Conservation (phyloP, 768 basidiomycete genomes). For the Mycena rebaudengoi region DNA sequence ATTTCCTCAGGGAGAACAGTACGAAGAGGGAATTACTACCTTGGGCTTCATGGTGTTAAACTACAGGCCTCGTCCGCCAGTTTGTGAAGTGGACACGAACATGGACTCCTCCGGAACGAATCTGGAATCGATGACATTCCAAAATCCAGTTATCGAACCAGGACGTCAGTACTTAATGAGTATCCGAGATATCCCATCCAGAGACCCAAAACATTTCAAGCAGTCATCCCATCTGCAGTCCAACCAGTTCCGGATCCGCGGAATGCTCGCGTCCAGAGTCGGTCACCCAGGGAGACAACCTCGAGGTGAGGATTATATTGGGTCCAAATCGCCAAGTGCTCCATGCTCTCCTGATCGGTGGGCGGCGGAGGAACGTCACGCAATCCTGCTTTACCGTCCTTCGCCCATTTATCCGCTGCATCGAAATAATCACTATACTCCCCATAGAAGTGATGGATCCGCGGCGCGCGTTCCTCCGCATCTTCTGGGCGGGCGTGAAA, state of each 20-base stretch:
- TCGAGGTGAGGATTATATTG: background rate
- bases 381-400: background rate
- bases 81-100: too few species aligned
- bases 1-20: constrained; percentile 77
- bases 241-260: background rate
- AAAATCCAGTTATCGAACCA: too few species aligned
- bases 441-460: background rate
- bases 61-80: too few species aligned
- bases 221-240: background rate
- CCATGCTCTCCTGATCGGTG: background rate
- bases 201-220: too few species aligned
- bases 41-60: constrained; percentile 83
- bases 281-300: background rate
- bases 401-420: background rate
- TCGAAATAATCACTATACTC: background rate
- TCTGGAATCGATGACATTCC: too few species aligned
- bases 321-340: background rate
- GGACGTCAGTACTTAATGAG: too few species aligned
- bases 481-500: background rate
- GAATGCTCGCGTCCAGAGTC: background rate
- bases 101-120: too few species aligned
- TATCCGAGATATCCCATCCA: too few species aligned
- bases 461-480: background rate
- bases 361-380: background rate
- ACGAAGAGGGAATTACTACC: too few species aligned